Conservation (phyloP, 2,329 filamentous ascomycete genomes). For the Bisporella sp. region DNA sequence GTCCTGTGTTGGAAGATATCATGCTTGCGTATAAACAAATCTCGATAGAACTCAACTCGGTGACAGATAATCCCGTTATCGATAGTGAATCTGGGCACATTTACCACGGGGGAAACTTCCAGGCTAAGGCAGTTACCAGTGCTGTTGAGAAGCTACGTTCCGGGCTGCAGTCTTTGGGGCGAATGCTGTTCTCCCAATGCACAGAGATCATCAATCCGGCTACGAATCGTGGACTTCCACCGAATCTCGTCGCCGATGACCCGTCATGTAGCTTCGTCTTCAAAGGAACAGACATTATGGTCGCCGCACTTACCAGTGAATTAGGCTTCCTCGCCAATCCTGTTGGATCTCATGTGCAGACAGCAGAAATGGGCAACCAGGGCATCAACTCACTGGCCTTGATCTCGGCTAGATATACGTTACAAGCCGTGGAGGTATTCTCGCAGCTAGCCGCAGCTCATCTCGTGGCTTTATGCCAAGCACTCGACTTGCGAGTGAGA, state of each 20-base stretch:
- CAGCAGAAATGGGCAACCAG: conserved; percentile 62
- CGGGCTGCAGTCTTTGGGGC: conserved; percentile 46
- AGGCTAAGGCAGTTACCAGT: conserved; percentile 53
- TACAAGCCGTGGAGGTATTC: conserved; percentile 48
- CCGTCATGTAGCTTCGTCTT: conserved; percentile 49
- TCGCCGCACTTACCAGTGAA: conserved; percentile 57
- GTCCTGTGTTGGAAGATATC: conserved; percentile 58
- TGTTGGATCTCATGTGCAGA: conserved; percentile 54
- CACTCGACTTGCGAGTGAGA: conserved; percentile 40
- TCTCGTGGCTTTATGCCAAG: conserved; percentile 51
- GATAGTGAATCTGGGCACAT: conserved; percentile 35
- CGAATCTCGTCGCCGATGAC: conserved; percentile 54
- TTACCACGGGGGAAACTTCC: conserved; percentile 61
- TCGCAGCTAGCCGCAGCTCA: conserved; percentile 47
- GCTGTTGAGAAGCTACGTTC: conserved; percentile 54
- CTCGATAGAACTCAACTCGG: conserved; percentile 54
- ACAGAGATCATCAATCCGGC: conserved; percentile 55
- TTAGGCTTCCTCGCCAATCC: conserved; percentile 55
- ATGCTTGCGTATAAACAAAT: conserved; percentile 49
- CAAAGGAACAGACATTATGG: conserved; percentile 60
- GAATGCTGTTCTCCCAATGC: conserved; percentile 55
- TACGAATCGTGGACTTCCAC: conserved; percentile 52
- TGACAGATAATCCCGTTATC: conserved; percentile 59
- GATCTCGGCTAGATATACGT: conserved; percentile 47
- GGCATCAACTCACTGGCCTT: conserved; percentile 58